These are phyloP conservation scores for Fagopyrum homotropicum DNA, from an alignment of 148 eudicot genomes.

Conservation along the genomic window DNA sequence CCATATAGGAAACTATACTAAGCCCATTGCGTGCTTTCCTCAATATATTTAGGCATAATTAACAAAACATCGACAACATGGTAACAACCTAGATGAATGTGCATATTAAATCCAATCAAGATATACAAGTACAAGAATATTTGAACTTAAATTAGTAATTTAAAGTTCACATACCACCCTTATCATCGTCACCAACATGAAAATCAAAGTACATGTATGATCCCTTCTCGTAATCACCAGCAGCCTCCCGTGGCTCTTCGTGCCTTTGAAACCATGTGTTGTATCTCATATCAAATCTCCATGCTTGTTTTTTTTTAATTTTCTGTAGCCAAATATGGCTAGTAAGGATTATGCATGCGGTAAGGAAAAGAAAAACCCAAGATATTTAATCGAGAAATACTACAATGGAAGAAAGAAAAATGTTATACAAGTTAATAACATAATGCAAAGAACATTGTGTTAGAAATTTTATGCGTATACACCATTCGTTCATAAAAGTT, in stretches of 20 bases:
- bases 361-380: slow-evolving; percentile 14
- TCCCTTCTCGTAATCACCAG: slow-evolving; percentile 96
- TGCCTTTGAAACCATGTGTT: slow-evolving; percentile 98
- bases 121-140: background rate
- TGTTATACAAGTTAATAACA: slow-evolving; percentile 69
- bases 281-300: slow-evolving; percentile 91
- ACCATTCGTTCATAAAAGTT: slow-evolving; percentile 90
- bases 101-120: background rate
- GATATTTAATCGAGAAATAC: background rate
- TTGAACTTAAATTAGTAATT: background rate
- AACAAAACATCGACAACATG: background rate
- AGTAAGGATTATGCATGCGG: slow-evolving; percentile 85
- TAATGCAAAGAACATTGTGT: slow-evolving; percentile 82
- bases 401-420: slow-evolving; percentile 4
- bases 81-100: background rate
- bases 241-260: slow-evolving; percentile 91
- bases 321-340: slow-evolving; percentile 95
- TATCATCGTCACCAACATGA: slow-evolving; percentile 69
- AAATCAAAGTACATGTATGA: slow-evolving; percentile 94
- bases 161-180: slow-evolving; percentile 67
- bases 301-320: slow-evolving; percentile 93
- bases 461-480: slow-evolving; percentile 61
- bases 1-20: background rate
- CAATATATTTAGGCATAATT: background rate
- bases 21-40: background rate